Evolutionary conservation across 2,329 filamentous ascomycete genomes (phyloP).

Genomic region (Zalaria sp.): DNA sequence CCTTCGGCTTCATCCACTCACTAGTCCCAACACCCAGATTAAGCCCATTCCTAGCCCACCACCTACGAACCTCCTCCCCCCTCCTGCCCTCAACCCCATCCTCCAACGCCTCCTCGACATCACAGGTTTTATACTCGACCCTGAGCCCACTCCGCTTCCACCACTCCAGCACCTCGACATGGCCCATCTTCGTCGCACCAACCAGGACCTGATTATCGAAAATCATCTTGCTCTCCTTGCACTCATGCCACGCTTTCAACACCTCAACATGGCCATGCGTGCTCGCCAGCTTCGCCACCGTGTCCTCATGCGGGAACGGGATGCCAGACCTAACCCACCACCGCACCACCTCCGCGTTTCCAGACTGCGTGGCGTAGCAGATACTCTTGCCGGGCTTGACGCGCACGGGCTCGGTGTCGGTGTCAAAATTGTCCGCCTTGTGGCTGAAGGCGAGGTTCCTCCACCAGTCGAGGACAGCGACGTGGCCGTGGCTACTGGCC

Average conservation of each 20-base stretch:
- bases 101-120: conserved; percentile 88
- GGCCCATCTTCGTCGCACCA: conserved; percentile 74
- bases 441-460: conserved; percentile 45
- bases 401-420: conserved; percentile 25
- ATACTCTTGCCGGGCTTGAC: conserved; percentile 77
- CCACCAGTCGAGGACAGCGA: conserved; percentile 92
- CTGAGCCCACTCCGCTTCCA: conserved; percentile 66
- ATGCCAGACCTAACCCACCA: conserved; percentile 85
- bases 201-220: conserved; percentile 77
- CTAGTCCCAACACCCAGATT: conserved; percentile 71
- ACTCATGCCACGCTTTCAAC: conserved; percentile 66
- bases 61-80: conserved; percentile 59
- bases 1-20: conserved; percentile 78
- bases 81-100: conserved; percentile 59
- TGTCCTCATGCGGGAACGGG: conserved; percentile 64
- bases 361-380: conserved; percentile 70
- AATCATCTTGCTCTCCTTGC: conserved; percentile 62
- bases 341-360: conserved; percentile 59
- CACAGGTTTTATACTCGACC: conserved; percentile 88
- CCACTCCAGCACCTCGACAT: conserved; percentile 79
- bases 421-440: conserved; percentile 13
- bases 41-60: conserved; percentile 79
- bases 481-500: conserved; percentile 68
- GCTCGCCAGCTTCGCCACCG: conserved; percentile 70
- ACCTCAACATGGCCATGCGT: conserved; percentile 74